Percentiles rank a stretch among this genome's conserved stretches.
Evolutionary conservation across 2,329 filamentous ascomycete species (phyloP).

Genomic region (Pestalotiopsis sp.): DNA sequence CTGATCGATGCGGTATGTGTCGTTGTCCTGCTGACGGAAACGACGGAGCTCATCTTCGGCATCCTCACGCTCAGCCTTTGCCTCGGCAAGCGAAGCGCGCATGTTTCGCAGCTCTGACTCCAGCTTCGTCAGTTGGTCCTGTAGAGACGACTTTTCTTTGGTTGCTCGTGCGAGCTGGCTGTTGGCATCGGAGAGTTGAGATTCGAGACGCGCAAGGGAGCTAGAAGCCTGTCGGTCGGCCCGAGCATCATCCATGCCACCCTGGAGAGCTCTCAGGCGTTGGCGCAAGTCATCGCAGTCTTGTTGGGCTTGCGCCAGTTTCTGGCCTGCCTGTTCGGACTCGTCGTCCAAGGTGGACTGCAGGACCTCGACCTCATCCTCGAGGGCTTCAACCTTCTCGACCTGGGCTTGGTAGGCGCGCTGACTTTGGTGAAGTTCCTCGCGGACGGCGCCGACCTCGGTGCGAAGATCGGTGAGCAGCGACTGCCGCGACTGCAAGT

Average conservation of each 20-base stretch:
- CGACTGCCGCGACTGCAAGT: conserved; percentile 68
- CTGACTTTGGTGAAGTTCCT: conserved; percentile 71
- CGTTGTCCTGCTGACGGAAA: conserved; percentile 56
- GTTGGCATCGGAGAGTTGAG: conserved; percentile 61
- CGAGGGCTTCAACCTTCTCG: conserved; percentile 68
- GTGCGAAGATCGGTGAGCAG: conserved; percentile 66
- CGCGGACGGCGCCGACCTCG: conserved; percentile 67
- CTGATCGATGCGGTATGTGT: conserved; percentile 64
- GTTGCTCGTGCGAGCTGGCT: conserved; percentile 57
- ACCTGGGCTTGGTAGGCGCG: conserved; percentile 63
- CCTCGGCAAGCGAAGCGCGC: conserved; percentile 57
- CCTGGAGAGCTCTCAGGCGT: conserved; percentile 34
- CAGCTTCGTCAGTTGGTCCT: conserved; percentile 63
- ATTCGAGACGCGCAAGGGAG: conserved; percentile 54
- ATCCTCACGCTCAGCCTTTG: conserved; percentile 68
- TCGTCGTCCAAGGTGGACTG: conserved; percentile 69
- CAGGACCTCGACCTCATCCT: conserved; percentile 77
- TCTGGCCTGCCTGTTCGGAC: conserved; percentile 58
- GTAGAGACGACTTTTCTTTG: conserved; percentile 64
- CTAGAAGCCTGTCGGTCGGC: conserved; percentile 26
- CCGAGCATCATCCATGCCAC: conserved; percentile 4
- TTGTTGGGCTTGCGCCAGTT: conserved; percentile 45
- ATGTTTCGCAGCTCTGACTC: conserved; percentile 64
- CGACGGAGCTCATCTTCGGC: conserved; percentile 62
- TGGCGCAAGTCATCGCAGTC: conserved; percentile 43